These are phyloP conservation scores for Kluyveromyces lactis DNA, from an alignment of 805 yeast genomes.

Conservation along the genomic window DNA sequence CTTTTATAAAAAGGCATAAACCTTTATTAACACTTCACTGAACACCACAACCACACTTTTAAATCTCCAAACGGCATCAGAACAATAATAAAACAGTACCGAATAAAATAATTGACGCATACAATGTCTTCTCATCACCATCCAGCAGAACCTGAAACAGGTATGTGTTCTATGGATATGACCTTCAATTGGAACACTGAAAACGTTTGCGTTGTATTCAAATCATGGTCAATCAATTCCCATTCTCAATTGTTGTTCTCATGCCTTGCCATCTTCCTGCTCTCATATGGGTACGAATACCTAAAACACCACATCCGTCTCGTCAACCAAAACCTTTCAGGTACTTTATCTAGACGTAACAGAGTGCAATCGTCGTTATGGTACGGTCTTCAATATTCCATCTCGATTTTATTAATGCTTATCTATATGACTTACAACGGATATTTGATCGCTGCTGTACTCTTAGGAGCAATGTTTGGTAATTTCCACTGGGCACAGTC, in stretches of 20 bases:
- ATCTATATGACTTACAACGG: constrained; percentile 84
- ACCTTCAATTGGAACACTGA: constrained; percentile 71
- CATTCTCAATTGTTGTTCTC: constrained; percentile 43
- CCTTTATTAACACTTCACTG: no score
- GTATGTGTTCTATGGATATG: constrained; percentile 58
- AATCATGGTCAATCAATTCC: constrained; percentile 72
- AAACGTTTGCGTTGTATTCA: constrained; percentile 63
- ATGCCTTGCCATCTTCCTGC: constrained; percentile 36
- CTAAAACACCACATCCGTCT: constrained; percentile 18
- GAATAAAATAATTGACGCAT: constrained; percentile 16
- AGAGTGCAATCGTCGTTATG: constrained; percentile 32
- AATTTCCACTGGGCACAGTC: constrained; percentile 47
- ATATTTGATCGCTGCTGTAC: constrained; percentile 72
- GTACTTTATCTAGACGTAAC: constrained; percentile 1
- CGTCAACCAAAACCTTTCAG: background rate
- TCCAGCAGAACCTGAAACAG: no score
- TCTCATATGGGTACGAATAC: constrained; percentile 57
- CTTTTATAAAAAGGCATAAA: no score
- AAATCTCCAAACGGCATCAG: no score
- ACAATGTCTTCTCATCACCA: constrained; percentile 7
- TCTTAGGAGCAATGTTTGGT: constrained; percentile 65
- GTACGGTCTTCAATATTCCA: constrained; percentile 61
- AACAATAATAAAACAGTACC: no score
- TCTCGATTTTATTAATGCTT: constrained; percentile 66
- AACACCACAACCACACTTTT: no score